Conservation (phyloP, 1,284 basidiomycete species). For the Naganishia sp. region DNA sequence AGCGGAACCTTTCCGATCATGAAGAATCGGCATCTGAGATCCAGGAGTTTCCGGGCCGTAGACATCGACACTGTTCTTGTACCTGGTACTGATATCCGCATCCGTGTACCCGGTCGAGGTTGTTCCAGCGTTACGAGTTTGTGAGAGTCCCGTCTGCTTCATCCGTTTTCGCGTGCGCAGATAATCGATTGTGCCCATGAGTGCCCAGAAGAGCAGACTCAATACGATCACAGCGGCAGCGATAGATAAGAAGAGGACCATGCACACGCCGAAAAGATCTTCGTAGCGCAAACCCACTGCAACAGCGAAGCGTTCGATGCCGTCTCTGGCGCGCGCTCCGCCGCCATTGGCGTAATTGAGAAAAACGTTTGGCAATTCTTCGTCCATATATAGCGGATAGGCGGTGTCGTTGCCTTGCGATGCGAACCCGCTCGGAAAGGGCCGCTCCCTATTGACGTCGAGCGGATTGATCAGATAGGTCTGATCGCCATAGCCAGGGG, state of each 20-base stretch:
- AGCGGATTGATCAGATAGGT: conserved; percentile 61
- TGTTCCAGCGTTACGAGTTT: conserved; percentile 20
- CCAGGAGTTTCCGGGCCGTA: conserved; percentile 17
- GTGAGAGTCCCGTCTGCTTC: background rate
- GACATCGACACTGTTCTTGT: conserved; percentile 19
- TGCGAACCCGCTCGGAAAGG: conserved; percentile 65
- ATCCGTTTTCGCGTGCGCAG: conserved; percentile 4
- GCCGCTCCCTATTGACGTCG: conserved; percentile 2
- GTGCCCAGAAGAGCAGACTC: conserved; percentile 68
- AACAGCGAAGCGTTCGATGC: conserved; percentile 76
- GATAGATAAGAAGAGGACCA: conserved; percentile 79
- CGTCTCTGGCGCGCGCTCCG: conserved; percentile 57
- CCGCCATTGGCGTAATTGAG: conserved; percentile 64
- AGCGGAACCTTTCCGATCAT: conserved; percentile 21
- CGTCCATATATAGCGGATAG: conserved; percentile 78
- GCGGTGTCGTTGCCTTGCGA: conserved; percentile 68
- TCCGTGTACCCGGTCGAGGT: conserved; percentile 12
- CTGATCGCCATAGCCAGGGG: conserved; percentile 66
- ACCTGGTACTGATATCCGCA: conserved; percentile 19
- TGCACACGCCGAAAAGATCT: conserved; percentile 81
- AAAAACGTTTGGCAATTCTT: conserved; percentile 66
- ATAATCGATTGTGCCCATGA: conserved; percentile 58
- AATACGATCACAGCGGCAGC: conserved; percentile 69
- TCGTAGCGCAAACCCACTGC: conserved; percentile 75
- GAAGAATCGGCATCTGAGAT: conserved; percentile 11